Percentiles rank a stretch among this genome's conserved stretches.
These are phyloP conservation scores for Echinochloa phyllopogon DNA, from an alignment of 176 grass and related monocot genomes.

Conservation along the genomic window DNA sequence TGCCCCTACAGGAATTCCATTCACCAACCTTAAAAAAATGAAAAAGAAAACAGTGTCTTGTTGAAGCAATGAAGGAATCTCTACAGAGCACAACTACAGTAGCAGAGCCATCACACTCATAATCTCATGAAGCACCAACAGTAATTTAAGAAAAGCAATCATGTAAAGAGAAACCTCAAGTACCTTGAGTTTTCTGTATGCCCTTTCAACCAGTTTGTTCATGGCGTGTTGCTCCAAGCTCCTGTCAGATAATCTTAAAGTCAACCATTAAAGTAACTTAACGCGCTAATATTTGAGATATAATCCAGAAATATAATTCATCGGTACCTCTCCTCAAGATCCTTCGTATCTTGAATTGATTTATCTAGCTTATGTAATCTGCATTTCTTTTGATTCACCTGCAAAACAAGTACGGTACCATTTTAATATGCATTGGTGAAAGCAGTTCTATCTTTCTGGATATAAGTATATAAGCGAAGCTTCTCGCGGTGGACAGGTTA, in stretches of 20 bases:
- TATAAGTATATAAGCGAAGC: neutral
- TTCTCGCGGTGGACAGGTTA: too few relatives aligned
- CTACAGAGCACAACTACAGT: neutral
- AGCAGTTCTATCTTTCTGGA: neutral
- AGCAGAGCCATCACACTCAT: slow-evolving; percentile 1
- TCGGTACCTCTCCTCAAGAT: slow-evolving; percentile 72
- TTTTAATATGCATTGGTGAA: slow-evolving; percentile 32
- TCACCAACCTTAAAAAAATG: neutral
- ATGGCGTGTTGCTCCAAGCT: slow-evolving; percentile 73
- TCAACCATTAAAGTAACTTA: slow-evolving; percentile 38
- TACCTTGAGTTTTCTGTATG: slow-evolving; percentile 79
- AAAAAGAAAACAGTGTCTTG: too few relatives aligned
- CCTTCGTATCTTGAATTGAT: slow-evolving; percentile 73
- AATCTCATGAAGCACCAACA: neutral
- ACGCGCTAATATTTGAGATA: slow-evolving; percentile 19
- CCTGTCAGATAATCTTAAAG: slow-evolving; percentile 53
- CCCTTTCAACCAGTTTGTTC: slow-evolving; percentile 80
- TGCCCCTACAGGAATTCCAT: neutral
- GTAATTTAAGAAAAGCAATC: neutral
- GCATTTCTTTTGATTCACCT: slow-evolving; percentile 75
- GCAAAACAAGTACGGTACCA: slow-evolving; percentile 22
- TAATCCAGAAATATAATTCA: slow-evolving; percentile 23
- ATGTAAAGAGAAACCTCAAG: slow-evolving; percentile 25
- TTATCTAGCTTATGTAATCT: slow-evolving; percentile 66
- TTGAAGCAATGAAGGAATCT: neutral